Evolutionary conservation across 805 yeast genomes (phyloP), one percentile per base, ranked within the genome.

Genomic region (Yamadazyma akitaensis): DNA sequence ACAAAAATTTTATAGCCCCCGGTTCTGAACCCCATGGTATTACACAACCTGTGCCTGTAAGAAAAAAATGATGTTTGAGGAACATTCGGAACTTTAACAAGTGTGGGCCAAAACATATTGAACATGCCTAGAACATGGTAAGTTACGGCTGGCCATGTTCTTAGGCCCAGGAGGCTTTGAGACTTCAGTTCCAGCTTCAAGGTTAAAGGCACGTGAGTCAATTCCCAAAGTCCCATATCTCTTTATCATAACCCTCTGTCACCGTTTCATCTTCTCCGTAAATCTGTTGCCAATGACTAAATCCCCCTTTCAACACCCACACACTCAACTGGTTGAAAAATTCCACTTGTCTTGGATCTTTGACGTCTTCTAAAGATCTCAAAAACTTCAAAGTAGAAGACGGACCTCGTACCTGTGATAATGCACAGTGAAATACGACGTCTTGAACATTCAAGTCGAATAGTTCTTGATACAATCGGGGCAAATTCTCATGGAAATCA

Each of bases 391-490:
- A 67, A 0, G 97, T 90, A 3, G 96, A 79, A 3, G 87, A 72
- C 0, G 98, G 98, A 0, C 98, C 98, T 43, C 99, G 72, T 49
- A 85, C 95, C 64, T 94, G 98, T 2, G 95, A 84, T 26, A 87
- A 72, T 25, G 91, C 90, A 64, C 99, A 92, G 62, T 94, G 97
- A 67, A 92, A 94, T 0, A 94, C 85, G 0, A 89, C 79, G 44
- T 77, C 81, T 37, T 73, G 67, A 6, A 64, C 59, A 3, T 63
- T 61, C 10, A 64, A 59, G 30, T 62, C 62, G 16, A 53, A 38
- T 11, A 75, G 59, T 36, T 64, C 53, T n/a, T 59, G 54, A 17
- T 66, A 55, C 34, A 77, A 70, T 6, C 67, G 69, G 2, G 71
- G 72, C 25, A 74, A 56, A 17, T 64, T 66, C 38, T 61, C 54